Evolutionary conservation across 768 basidiomycete species (phyloP).

Genomic region (Podaxis sp.): DNA sequence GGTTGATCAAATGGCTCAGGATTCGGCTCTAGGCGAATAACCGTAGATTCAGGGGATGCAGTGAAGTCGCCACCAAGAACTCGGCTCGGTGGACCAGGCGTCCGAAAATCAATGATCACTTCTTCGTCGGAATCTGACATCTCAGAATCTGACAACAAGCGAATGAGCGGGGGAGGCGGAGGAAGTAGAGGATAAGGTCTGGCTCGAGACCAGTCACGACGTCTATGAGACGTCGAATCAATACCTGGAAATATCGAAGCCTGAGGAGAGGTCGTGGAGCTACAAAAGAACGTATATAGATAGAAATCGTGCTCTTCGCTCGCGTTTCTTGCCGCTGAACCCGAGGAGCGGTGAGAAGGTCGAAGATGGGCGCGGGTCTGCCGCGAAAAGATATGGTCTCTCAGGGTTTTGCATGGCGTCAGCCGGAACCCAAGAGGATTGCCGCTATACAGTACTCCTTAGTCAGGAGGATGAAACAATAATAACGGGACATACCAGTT

Average conservation of each 20-base stretch:
- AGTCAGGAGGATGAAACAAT: background rate
- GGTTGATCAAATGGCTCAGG: background rate
- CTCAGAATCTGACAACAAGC: slow-evolving; percentile 4
- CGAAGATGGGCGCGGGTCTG: slow-evolving; percentile 9
- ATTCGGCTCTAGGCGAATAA: slow-evolving; percentile 6
- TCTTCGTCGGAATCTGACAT: slow-evolving; percentile 10
- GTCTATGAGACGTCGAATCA: background rate
- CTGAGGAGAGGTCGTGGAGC: slow-evolving; percentile 35
- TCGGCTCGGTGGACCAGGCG: background rate
- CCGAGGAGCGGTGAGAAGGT: background rate
- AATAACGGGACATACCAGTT: slow-evolving; percentile 21
- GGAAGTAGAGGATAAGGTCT: slow-evolving; percentile 20
- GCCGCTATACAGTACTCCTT: slow-evolving; percentile 34
- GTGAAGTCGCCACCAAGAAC: slow-evolving; percentile 5
- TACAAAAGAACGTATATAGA: slow-evolving; percentile 46
- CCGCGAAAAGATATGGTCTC: slow-evolving; percentile 27
- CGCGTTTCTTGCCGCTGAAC: slow-evolving; percentile 13
- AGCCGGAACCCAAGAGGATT: slow-evolving; percentile 63
- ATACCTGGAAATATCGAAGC: slow-evolving; percentile 23
- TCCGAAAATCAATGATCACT: slow-evolving; percentile 5
- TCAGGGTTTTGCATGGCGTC: slow-evolving; percentile 54
- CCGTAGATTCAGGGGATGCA: slow-evolving; percentile 5
- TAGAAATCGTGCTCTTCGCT: slow-evolving; percentile 16
- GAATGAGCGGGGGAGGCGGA: slow-evolving; percentile 9
- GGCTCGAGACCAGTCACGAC: slow-evolving; percentile 21